These are phyloP conservation scores for Pistacia atlantica DNA, from an alignment of 345 rosid genomes.

Conservation along the genomic window DNA sequence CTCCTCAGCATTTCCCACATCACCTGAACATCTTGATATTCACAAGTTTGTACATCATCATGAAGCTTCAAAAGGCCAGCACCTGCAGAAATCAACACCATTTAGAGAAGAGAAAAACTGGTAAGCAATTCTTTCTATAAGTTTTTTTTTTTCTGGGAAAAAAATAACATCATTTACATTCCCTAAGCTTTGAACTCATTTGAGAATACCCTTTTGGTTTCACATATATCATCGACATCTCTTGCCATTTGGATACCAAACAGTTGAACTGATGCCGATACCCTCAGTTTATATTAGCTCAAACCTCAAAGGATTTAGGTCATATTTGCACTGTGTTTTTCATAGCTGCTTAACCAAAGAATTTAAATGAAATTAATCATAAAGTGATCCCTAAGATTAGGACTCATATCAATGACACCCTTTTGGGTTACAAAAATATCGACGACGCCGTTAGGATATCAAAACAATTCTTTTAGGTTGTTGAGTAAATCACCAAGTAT, in stretches of 20 bases:
- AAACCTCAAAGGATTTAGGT: no score
- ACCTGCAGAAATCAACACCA: constrained; percentile 32
- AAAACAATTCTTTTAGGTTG: not conserved
- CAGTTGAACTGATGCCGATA: no score
- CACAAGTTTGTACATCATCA: constrained; percentile 66
- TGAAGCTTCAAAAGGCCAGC: constrained; percentile 61
- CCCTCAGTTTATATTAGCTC: no score
- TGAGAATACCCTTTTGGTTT: not conserved
- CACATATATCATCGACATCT: not conserved
- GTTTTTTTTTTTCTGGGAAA: not conserved
- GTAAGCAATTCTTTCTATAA: not conserved
- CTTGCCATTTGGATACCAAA: no score
- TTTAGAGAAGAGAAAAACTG: not conserved
- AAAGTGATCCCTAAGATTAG: not conserved
- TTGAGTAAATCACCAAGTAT: not conserved
- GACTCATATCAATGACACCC: no score
- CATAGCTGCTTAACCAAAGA: not conserved
- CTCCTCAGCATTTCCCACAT: constrained; percentile 76
- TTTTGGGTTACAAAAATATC: no score
- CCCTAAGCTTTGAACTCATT: not conserved
- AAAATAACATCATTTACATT: not conserved
- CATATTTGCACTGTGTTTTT: no score
- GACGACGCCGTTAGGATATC: no score
- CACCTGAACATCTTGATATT: constrained; percentile 67
- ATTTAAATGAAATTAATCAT: constrained; percentile 2